Evolutionary conservation across 1,139 yeast species (phyloP).

Genomic region (Kodamaea ohmeri): DNA sequence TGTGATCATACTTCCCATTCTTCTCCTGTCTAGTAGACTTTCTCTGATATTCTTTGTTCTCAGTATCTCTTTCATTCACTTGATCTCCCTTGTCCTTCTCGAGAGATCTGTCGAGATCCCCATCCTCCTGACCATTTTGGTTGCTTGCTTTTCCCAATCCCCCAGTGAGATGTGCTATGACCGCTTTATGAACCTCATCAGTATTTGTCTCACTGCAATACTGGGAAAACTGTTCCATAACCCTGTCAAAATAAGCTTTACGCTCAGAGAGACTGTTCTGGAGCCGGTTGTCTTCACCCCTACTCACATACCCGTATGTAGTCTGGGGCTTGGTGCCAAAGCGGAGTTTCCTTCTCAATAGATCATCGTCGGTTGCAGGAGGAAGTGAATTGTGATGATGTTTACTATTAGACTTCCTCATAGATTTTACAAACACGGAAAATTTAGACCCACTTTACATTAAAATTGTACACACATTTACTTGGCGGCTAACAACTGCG

Average conservation of each 20-base stretch:
- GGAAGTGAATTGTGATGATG: neutral
- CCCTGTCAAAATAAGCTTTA: constrained; percentile 33
- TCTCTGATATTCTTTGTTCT: neutral
- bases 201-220: constrained; percentile 27
- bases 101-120: constrained; percentile 10
- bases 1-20: no score
- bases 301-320: constrained; percentile 52
- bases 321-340: constrained; percentile 7
- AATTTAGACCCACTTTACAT: constrained; percentile 3
- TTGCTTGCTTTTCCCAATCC: neutral
- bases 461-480: constrained; percentile 14
- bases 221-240: constrained; percentile 29
- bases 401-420: neutral
- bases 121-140: constrained; percentile 16
- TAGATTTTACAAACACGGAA: constrained; percentile 3
- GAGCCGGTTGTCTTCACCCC: constrained; percentile 56
- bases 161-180: constrained; percentile 15
- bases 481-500: constrained; percentile 63
- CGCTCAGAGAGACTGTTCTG: constrained; percentile 44
- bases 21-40: neutral
- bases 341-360: constrained; percentile 5
- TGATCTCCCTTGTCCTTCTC: constrained; percentile 16
- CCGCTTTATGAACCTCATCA: constrained; percentile 17
- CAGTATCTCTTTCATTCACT: neutral
- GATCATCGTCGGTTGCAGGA: neutral